Evolutionary conservation across 2,329 filamentous ascomycete genomes (phyloP).

Genomic region (Epichloe hybrida): DNA sequence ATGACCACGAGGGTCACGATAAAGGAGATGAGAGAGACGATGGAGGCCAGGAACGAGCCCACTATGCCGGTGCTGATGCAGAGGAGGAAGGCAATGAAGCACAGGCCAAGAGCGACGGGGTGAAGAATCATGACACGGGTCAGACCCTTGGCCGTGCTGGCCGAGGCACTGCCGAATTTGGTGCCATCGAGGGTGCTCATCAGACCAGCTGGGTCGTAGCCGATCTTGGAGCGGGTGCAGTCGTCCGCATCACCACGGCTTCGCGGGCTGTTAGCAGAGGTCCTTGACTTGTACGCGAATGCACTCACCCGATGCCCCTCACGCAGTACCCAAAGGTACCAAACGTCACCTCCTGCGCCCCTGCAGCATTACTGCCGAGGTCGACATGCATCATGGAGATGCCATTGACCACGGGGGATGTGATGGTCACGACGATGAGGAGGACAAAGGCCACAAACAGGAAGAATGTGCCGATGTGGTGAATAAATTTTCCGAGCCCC

Average conservation of each 20-base stretch:
- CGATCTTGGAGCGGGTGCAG: constrained; percentile 36
- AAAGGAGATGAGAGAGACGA: constrained; percentile 37
- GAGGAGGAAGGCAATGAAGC: constrained; percentile 45
- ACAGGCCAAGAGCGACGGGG: constrained; percentile 42
- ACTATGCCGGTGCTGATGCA: constrained; percentile 37
- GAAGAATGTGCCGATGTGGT: constrained; percentile 44
- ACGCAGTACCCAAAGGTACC: constrained; percentile 49
- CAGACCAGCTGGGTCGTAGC: constrained; percentile 40
- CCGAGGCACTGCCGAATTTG: constrained; percentile 28
- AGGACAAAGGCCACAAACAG: constrained; percentile 41
- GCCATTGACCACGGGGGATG: constrained; percentile 45
- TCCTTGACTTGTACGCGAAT: too few species aligned
- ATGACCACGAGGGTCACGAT: constrained; percentile 35
- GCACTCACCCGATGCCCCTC: constrained; percentile 14
- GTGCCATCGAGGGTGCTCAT: constrained; percentile 25
- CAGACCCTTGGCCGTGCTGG: constrained; percentile 32
- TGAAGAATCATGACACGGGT: constrained; percentile 50
- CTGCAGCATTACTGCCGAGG: constrained; percentile 23
- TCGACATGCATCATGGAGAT: constrained; percentile 40
- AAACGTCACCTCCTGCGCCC: constrained; percentile 31
- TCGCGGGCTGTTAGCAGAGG: not conserved
- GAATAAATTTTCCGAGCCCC: constrained; percentile 35
- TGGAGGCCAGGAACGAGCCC: constrained; percentile 36
- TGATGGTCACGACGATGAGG: constrained; percentile 44
- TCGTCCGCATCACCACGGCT: constrained; percentile 22